Conservation (phyloP, 768 basidiomycete species). For the Botryobasidium botryosum region DNA sequence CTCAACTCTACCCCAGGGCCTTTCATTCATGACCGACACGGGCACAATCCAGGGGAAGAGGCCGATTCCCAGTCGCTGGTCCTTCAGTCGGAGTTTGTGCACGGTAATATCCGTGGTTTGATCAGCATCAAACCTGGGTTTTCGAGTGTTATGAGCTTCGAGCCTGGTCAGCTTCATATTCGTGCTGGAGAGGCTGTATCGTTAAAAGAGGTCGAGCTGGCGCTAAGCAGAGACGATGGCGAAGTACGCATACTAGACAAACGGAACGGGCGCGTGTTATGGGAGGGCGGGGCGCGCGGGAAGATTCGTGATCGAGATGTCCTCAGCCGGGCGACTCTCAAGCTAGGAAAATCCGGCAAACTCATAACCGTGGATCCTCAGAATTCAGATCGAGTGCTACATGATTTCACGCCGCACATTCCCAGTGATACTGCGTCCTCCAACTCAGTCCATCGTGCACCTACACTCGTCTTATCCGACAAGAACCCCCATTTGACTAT, state of each 20-base stretch:
- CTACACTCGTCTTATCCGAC: conserved; percentile 10
- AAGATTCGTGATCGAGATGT: not conserved
- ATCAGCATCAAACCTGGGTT: conserved; percentile 13
- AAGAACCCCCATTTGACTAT: conserved; percentile 11
- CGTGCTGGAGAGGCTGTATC: conserved; percentile 5
- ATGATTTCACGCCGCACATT: conserved; percentile 11
- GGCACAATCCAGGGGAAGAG: conserved; percentile 3
- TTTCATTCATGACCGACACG: conserved; percentile 11
- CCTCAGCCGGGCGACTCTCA: conserved; percentile 1
- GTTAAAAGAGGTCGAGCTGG: conserved; percentile 9
- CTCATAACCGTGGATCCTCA: conserved; percentile 6
- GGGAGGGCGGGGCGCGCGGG: conserved; percentile 1
- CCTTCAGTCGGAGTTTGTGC: conserved; percentile 8
- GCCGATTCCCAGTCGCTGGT: not conserved
- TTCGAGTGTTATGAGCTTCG: conserved; percentile 9
- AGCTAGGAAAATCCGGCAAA: conserved; percentile 6
- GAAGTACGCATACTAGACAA: not conserved
- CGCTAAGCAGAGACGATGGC: conserved; percentile 9
- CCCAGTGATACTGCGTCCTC: conserved; percentile 7
- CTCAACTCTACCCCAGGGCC: conserved; percentile 14
- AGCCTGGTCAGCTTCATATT: conserved; percentile 12
- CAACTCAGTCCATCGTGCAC: not conserved
- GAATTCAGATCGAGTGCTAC: conserved; percentile 1
- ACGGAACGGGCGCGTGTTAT: not conserved
- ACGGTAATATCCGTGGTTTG: conserved; percentile 5